Base-by-base conservation (phyloP, 1,139 yeast genomes). In the Kluyveromyces sp. region DNA sequence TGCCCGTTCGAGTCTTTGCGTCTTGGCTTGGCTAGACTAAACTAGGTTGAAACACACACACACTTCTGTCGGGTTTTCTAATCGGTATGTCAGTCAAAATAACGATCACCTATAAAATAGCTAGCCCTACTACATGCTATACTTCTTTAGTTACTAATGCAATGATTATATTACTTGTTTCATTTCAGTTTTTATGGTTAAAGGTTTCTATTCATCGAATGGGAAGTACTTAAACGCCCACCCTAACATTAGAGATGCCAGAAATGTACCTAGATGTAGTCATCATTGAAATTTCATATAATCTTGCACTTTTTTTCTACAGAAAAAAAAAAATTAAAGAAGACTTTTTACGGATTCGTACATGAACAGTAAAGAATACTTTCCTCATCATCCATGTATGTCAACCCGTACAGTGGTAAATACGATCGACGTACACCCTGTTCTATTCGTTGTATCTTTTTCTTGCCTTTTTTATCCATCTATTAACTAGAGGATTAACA, bases 181-280 rank as follows among this genome's bases (percentile, higher is more conserved):
- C 37, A 25, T 33, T n/a, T 40, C 36, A 40, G 37, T 32, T 40
- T 15, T 40, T 40, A 42, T 37, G 41, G 50, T 50, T 48, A 47
- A 48, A 44, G 48, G 47, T 45, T 52, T 57, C 57, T 60, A 61
- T 60, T 61, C 65, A 61, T 61, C 62, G 65, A 59, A 49, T 58
- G 63, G 58, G 55, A 48, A 52, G 65, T 61, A 61, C 65, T 61
- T 58, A 61, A 61, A 61, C 65, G 50, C 62, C 47, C 61, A 56
- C 53, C 52, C 65, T 61, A 60, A 56, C 64, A 60, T 60, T 61
- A 61, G 64, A 61, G 65, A 61, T 61, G 65, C 65, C 65, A 61
- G 65, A 61, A 60, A 61, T 51, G 50, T 54, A 53, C 52, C 52
- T 47, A 50, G 47, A 38, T 38, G 47, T 45, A 40, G 51, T 60